These are phyloP conservation scores for Verruconis gallopava DNA, from an alignment of 2,329 filamentous ascomycete species.

Conservation along the genomic window DNA sequence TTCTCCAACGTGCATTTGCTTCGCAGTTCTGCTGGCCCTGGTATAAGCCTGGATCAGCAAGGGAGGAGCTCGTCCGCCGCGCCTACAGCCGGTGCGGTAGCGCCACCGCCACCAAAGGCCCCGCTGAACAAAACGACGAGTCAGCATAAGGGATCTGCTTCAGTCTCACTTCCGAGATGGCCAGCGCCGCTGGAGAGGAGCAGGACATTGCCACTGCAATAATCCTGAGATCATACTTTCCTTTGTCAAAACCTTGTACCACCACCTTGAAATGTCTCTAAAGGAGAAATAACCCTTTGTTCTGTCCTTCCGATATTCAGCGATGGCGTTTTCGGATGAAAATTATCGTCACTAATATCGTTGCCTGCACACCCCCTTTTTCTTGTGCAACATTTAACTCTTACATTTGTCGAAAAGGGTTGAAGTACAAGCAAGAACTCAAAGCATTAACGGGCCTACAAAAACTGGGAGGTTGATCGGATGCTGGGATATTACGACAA, in stretches of 20 bases:
- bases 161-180: background rate
- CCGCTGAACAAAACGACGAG: background rate
- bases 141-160: background rate
- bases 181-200: background rate
- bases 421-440: too few species aligned
- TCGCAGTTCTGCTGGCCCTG: background rate
- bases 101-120: background rate
- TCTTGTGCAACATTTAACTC: too few species aligned
- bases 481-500: too few species aligned
- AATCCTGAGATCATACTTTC: too few species aligned
- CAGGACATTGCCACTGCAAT: background rate
- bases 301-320: background rate
- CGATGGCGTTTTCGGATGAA: background rate
- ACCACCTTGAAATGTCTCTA: too few species aligned
- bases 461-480: too few species aligned
- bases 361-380: too few species aligned
- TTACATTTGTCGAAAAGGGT: too few species aligned
- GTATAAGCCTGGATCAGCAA: too few species aligned
- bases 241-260: background rate
- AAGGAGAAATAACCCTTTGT: too few species aligned
- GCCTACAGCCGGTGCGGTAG: background rate
- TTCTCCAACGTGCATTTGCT: slow-evolving; percentile 1
- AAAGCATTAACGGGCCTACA: too few species aligned
- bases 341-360: too few species aligned
- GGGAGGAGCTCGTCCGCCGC: background rate